A percentile compares a stretch with the other conserved stretches of the same genome.
phyloP scores from a whole-genome alignment of 176 grass and related monocot genomes.

The Phoenix roebelenii region DNA sequence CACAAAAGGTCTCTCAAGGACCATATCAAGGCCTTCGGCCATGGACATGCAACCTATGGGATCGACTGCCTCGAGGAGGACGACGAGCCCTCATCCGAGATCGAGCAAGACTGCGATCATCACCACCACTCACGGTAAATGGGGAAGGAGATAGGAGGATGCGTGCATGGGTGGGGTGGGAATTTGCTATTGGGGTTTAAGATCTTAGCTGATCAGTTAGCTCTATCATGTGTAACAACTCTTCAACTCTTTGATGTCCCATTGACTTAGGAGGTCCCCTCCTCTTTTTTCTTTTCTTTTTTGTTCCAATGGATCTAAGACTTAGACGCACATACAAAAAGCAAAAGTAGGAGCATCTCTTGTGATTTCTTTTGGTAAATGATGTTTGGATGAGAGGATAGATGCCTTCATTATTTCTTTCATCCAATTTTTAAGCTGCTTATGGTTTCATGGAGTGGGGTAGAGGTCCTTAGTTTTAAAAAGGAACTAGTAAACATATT shows the following conservation, averaged over 20 bases:
- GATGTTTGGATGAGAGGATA: not conserved
- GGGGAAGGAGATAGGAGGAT: too few relatives aligned
- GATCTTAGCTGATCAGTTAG: too few relatives aligned
- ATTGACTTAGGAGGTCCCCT: not conserved
- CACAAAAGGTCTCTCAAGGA: conserved; percentile 86
- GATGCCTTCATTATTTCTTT: not conserved
- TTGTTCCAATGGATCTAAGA: not conserved
- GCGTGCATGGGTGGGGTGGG: too few relatives aligned
- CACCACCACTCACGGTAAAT: not conserved
- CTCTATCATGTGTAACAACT: too few relatives aligned
- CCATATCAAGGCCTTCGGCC: conserved; percentile 62
- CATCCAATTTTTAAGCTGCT: not conserved
- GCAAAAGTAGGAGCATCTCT: conserved; percentile 2
- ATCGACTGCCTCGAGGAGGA: conserved; percentile 73
- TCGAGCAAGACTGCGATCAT: conserved; percentile 32
- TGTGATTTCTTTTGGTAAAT: not conserved
- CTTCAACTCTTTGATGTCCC: too few relatives aligned
- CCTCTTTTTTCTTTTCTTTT: not conserved
- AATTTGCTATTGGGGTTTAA: too few relatives aligned
- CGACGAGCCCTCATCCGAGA: conserved; percentile 47
- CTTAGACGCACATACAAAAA: not conserved
- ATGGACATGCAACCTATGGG: conserved; percentile 49
- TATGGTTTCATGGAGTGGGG: not conserved
- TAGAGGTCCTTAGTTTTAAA: too few relatives aligned
- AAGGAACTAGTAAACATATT: too few relatives aligned